These are phyloP conservation scores for Coprinopsis cinerea DNA, from an alignment of 768 basidiomycete genomes.

Conservation along the genomic window DNA sequence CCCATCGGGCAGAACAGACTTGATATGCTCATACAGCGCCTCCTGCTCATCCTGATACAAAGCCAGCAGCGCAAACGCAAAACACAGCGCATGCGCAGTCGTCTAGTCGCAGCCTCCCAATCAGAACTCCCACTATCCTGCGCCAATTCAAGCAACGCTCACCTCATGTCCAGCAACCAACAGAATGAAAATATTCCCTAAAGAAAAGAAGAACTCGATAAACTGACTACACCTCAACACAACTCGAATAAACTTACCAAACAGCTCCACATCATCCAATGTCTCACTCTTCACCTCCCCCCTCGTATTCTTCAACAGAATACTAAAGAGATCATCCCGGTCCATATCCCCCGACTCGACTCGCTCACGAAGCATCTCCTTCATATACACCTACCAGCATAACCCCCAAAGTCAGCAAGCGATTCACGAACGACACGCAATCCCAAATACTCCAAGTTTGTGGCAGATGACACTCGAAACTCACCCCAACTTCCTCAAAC, in stretches of 20 bases:
- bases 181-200: no score
- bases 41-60: constrained; percentile 32
- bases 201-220: no score
- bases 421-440: neutral
- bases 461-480: constrained; percentile 5
- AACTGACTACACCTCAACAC: no score
- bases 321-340: constrained; percentile 47
- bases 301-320: constrained; percentile 42
- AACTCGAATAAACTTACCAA: constrained; percentile 27
- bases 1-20: constrained; percentile 24
- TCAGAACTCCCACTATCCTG: no score
- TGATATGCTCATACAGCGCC: constrained; percentile 30
- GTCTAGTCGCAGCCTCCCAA: constrained; percentile 21
- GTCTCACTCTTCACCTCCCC: constrained; percentile 25
- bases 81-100: constrained; percentile 29
- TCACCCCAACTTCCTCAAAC: constrained; percentile 39
- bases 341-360: constrained; percentile 30
- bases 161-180: constrained; percentile 62
- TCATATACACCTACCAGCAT: constrained; percentile 43
- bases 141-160: neutral
- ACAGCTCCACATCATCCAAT: constrained; percentile 39
- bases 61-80: constrained; percentile 35
- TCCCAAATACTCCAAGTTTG: neutral
- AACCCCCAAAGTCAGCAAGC: no score
- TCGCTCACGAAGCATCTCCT: constrained; percentile 47